phyloP scores from a whole-genome alignment of 176 grass and related monocot genomes.

The Phoenix dactylifera region DNA sequence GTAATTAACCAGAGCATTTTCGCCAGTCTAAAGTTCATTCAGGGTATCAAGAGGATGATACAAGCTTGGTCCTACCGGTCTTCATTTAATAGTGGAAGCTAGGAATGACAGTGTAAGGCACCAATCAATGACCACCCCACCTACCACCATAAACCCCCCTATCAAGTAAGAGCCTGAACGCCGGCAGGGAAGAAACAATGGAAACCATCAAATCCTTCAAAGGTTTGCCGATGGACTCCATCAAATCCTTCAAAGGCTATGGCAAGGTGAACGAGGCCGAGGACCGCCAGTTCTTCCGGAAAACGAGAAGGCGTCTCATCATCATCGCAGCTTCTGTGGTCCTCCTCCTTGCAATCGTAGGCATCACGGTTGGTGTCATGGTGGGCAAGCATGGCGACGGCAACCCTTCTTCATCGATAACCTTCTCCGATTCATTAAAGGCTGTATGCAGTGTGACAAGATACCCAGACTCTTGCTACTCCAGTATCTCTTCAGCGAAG shows the following conservation, averaged over 20 bases:
- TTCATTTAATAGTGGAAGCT: too few species aligned
- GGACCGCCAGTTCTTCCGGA: slow-evolving; percentile 6
- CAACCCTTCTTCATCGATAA: not conserved
- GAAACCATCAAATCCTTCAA: not conserved
- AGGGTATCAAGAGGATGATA: too few species aligned
- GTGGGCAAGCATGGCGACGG: not conserved
- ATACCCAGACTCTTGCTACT: slow-evolving; percentile 26
- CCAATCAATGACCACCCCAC: too few species aligned
- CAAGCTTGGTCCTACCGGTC: too few species aligned
- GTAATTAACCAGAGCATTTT: too few species aligned
- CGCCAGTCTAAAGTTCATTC: too few species aligned
- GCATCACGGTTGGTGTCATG: not conserved
- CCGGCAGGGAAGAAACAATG: too few species aligned
- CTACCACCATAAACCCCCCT: too few species aligned
- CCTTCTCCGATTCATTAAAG: slow-evolving; percentile 15
- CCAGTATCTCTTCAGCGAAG: slow-evolving; percentile 18
- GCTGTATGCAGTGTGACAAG: slow-evolving; percentile 20
- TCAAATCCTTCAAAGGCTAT: slow-evolving; percentile 28
- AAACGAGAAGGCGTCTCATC: slow-evolving; percentile 4
- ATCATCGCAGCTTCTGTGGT: slow-evolving; percentile 2
- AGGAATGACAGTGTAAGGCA: too few species aligned
- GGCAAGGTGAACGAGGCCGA: slow-evolving; percentile 20
- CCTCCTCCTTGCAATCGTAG: slow-evolving; percentile 1
- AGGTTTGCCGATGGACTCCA: slow-evolving; percentile 10
- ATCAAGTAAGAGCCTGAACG: too few species aligned